Evolutionary conservation across 495 filamentous ascomycete species (phyloP), one percentile per base, ranked within the genome.

Genomic region (Penicillium cosmopolitanum): DNA sequence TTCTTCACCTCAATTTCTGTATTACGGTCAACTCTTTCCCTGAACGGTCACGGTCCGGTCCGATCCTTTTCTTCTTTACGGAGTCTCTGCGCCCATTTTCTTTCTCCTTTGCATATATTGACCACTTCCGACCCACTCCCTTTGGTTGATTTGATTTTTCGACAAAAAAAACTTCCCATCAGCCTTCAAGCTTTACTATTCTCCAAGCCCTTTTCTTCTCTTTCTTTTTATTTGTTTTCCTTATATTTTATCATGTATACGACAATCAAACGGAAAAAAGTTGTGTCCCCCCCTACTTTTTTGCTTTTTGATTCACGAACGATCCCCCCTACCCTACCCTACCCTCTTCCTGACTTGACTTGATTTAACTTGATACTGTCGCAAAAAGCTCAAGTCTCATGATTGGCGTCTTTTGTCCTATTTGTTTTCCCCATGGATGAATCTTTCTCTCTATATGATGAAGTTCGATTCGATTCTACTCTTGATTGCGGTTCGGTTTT

Each of bases 41-140:
- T 23, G 23, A 23, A 23, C 23, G 23, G 23, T 4, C 23, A 23
- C 23, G 23, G n/a, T 3, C 16, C 15, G 16, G 8, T 4, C 55
- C 44, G 56, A 50, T 60, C 55, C 23, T 56, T 56, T 70, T 64
- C 55, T 61, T 55, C 58, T 60, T 52, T 7, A 46, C 58, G 67
- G 64, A 66, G 64, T 65, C 60, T 66, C 56, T 46, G 51, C 61
- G n/a, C 25, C 51, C 55, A 46, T 77, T 72, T 68, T 63, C 23
- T 72, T 73, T 65, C 57, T 73, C 66, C 57, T 67, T 70, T 76
- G 75, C 75, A 80, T 77, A 79, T 79, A 77, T 78, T 64, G 36
- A 70, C 52, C 60, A 52, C 53, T 52, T 60, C 61, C 67, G 28
- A 40, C 15, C 8, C 42, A 21, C 42, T 7, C 13, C 5, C 6